phyloP scores from a whole-genome alignment of 2,329 filamentous ascomycete genomes.

The Sporothrix globosa region DNA sequence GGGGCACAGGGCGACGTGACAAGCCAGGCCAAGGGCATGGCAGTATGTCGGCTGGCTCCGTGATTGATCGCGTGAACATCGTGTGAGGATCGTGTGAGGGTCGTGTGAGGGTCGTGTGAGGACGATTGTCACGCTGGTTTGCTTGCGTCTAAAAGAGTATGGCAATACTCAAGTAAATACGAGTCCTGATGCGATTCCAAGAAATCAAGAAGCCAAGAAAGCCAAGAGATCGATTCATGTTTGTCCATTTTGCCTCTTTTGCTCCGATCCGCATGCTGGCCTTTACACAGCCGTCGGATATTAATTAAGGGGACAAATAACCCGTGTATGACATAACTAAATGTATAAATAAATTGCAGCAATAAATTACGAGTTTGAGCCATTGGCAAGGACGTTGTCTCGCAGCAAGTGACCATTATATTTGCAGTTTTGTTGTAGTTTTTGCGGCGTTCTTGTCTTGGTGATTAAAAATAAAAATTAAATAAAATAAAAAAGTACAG shows the following conservation, averaged over 20 bases:
- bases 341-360: neutral
- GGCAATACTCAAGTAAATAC: no score
- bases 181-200: neutral
- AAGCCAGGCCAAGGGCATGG: neutral
- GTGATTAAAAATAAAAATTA: no score
- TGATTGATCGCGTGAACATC: neutral
- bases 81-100: no score
- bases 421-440: no score
- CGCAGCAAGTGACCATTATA: no score
- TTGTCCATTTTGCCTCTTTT: neutral
- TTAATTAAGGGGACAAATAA: constrained; percentile 9
- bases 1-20: neutral
- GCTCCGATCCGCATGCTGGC: neutral
- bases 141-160: neutral
- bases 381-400: no score
- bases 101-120: no score
- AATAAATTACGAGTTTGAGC: neutral
- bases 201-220: neutral
- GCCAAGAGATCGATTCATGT: neutral
- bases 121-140: neutral
- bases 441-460: no score
- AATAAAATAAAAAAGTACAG: no score
- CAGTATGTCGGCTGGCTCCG: neutral
- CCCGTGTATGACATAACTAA: neutral
- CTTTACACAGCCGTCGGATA: neutral